phyloP scores from a whole-genome alignment of 2,329 filamentous ascomycete species.

The Talaromyces sp. region DNA sequence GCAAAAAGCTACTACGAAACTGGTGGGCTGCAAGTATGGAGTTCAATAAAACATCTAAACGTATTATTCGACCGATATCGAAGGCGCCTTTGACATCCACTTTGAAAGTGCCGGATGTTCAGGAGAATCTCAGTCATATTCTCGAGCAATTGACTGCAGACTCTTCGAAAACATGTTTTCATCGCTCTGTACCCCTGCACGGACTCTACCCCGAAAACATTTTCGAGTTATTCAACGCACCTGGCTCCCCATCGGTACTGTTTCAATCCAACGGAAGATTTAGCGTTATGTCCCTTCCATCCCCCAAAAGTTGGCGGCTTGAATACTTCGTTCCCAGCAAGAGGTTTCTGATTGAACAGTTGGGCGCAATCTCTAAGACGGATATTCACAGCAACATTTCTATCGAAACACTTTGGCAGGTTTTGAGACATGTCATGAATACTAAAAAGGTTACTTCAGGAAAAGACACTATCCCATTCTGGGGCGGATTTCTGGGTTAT shows the following conservation, averaged over 20 bases:
- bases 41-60: slow-evolving; percentile 51
- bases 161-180: slow-evolving; percentile 24
- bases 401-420: slow-evolving; percentile 31
- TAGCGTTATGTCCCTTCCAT: slow-evolving; percentile 33
- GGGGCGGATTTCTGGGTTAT: slow-evolving; percentile 79
- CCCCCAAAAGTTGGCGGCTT: slow-evolving; percentile 32
- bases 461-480: slow-evolving; percentile 53
- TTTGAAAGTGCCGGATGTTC: slow-evolving; percentile 38
- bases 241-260: slow-evolving; percentile 29
- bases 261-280: slow-evolving; percentile 43
- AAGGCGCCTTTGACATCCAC: slow-evolving; percentile 20
- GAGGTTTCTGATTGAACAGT: slow-evolving; percentile 22
- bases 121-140: slow-evolving; percentile 43
- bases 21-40: slow-evolving; percentile 65
- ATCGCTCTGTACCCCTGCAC: slow-evolving; percentile 22
- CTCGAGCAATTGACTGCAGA: slow-evolving; percentile 31
- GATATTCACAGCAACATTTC: background rate
- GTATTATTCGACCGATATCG: slow-evolving; percentile 19
- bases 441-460: slow-evolving; percentile 34
- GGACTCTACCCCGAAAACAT: slow-evolving; percentile 28
- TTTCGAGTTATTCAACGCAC: slow-evolving; percentile 31
- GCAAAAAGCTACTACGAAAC: slow-evolving; percentile 59
- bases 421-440: slow-evolving; percentile 36
- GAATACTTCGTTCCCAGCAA: slow-evolving; percentile 28
- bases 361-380: background rate